Base-by-base conservation (phyloP, 2,329 filamentous ascomycete genomes). In the Aspergillus versicolor region DNA sequence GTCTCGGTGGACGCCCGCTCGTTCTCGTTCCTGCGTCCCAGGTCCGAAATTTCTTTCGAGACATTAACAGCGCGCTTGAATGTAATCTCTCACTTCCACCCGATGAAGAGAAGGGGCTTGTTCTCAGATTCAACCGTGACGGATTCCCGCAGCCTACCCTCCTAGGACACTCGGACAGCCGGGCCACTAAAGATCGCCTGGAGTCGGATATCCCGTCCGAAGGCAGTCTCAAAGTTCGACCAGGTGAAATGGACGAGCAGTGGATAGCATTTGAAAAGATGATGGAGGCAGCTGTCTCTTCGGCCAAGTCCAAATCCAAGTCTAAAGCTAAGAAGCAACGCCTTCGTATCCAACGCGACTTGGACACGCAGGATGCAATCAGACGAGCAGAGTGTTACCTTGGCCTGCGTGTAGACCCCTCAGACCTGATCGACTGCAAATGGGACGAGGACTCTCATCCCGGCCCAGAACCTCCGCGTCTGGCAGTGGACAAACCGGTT, bases 301-400 rank as follows among this genome's bases (percentile, higher is more conserved):
- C 79, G 1, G 76, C 77, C 37, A 82, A 81, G 65, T 79, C 76
- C 17, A 81, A 79, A 62, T 78, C 72, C 51, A 82, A 81, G 61
- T 65, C 65, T 3, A 83, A 78, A 54, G 80, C 76, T 38, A 82
- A 82, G 67, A 82, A 76, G 62, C 75, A 77, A 38, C 75, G 79
- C 40, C 79, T 81, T 38, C 79, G 79, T 1, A 58, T 82, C 3
- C 63, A 77, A 21, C 80, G 77, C 41, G 82, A 86, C 58, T 78
- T 81, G 60, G 68, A 75, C 3, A 83, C 82, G 75, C 77, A 78
- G 1, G 76, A 79, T 37, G 81, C 84, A 65, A 77, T 90, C 60
- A 84, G 85, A 63, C 82, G 88, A 45, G 78, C 84, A 7, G 88
- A 92, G 68, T 78, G 84, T 51, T 90, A 90, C 65, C 81, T 96